Conservation (phyloP, 2,329 filamentous ascomycete genomes). For the Colletotrichum siamense region DNA sequence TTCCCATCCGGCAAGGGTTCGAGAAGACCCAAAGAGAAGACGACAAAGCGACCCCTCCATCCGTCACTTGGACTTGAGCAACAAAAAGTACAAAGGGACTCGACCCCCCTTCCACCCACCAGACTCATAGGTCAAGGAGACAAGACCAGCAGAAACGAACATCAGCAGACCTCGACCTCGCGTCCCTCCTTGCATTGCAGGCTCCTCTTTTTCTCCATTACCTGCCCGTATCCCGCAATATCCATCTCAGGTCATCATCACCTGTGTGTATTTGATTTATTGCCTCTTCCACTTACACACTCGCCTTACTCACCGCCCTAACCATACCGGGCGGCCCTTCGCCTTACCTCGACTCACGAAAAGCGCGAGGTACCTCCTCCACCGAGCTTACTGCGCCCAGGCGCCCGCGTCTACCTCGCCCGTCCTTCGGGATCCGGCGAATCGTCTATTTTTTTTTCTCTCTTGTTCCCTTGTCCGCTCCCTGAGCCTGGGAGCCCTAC, state of each 20-base stretch:
- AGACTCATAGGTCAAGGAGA: neutral
- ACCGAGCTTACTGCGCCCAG: neutral
- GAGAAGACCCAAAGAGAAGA: neutral
- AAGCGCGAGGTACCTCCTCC: neutral
- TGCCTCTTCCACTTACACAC: neutral
- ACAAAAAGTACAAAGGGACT: slow-evolving; percentile 1
- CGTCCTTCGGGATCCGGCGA: slow-evolving; percentile 20
- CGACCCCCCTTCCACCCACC: neutral
- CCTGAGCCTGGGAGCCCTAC: neutral
- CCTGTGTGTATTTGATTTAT: neutral
- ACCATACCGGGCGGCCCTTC: neutral
- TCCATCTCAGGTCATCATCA: neutral
- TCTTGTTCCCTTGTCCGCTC: neutral
- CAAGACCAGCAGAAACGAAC: neutral
- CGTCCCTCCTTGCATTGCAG: neutral
- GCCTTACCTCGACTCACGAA: neutral
- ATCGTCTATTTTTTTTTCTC: slow-evolving; percentile 2
- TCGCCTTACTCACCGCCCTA: neutral
- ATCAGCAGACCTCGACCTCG: slow-evolving; percentile 10
- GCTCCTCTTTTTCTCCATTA: neutral
- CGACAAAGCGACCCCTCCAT: neutral
- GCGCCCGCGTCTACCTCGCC: slow-evolving; percentile 6
- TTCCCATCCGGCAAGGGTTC: neutral
- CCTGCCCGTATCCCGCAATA: neutral
- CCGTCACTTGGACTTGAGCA: neutral